Percentiles rank a stretch among this genome's conserved stretches.
Conservation (phyloP, 106 monocot species). For the Dactylorhiza incarnata region DNA sequence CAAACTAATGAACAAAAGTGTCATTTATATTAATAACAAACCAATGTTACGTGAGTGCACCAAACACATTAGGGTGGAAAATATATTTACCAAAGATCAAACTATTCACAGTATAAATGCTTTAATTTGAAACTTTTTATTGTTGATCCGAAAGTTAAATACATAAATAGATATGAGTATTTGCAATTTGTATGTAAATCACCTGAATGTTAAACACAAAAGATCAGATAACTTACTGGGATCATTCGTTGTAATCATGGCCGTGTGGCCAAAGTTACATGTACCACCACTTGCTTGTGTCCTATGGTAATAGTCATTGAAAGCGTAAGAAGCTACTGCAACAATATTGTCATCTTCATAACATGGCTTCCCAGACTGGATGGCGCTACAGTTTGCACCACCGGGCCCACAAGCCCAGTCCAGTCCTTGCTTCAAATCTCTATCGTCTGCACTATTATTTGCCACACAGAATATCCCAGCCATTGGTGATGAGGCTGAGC, state of each 20-base stretch:
- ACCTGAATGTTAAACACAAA: neutral
- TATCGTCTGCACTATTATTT: slow-evolving; percentile 38
- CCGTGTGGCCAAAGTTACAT: slow-evolving; percentile 56
- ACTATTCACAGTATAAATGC: no score
- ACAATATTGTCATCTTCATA: slow-evolving; percentile 39
- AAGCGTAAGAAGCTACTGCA: slow-evolving; percentile 61
- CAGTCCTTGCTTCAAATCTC: slow-evolving; percentile 57
- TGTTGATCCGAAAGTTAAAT: no score
- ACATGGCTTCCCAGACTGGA: slow-evolving; percentile 78
- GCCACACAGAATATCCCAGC: slow-evolving; percentile 69
- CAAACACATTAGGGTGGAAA: no score
- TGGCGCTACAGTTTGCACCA: slow-evolving; percentile 67
- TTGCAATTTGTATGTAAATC: no score
- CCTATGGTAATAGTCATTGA: slow-evolving; percentile 61
- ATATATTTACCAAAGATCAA: no score
- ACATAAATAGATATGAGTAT: no score
- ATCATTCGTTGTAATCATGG: slow-evolving; percentile 44
- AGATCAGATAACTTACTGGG: slow-evolving; percentile 46
- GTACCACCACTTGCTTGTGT: slow-evolving; percentile 60
- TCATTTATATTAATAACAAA: no score
- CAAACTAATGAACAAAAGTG: no score
- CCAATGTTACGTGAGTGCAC: no score
- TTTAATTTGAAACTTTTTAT: no score
- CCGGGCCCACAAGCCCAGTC: slow-evolving; percentile 94
- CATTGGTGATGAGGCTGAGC: slow-evolving; percentile 20